phyloP scores from a whole-genome alignment of 139 green algal species.

The Pedinophyceae sp. region DNA sequence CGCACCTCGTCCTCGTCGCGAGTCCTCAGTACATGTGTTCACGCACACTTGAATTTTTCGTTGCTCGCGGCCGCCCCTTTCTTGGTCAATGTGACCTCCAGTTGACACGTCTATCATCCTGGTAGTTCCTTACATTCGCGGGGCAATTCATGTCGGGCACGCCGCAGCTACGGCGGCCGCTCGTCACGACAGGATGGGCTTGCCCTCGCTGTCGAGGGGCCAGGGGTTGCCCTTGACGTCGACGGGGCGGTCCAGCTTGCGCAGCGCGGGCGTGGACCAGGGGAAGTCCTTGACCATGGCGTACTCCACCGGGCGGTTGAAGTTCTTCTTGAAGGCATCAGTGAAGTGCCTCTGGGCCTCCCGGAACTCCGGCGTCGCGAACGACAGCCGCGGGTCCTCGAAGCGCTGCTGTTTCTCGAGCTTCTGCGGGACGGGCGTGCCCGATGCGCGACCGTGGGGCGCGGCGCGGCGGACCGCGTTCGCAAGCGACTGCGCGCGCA shows the following conservation, averaged over 20 bases:
- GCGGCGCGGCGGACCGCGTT: neutral
- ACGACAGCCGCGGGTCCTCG: slow-evolving; percentile 77
- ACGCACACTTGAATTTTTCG: too few species aligned
- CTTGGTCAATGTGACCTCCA: too few species aligned
- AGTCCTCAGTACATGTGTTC: too few species aligned
- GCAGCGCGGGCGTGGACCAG: slow-evolving; percentile 59
- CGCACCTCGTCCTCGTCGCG: too few species aligned
- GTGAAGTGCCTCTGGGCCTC: slow-evolving; percentile 77
- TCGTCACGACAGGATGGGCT: slow-evolving; percentile 28
- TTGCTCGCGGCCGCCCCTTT: too few species aligned
- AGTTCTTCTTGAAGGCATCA: slow-evolving; percentile 88
- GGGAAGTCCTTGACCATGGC: slow-evolving; percentile 69
- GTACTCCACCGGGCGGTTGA: slow-evolving; percentile 75
- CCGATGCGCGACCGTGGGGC: neutral
- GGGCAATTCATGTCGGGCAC: too few species aligned
- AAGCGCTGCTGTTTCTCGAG: slow-evolving; percentile 63
- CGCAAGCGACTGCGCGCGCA: neutral
- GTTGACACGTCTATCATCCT: too few species aligned
- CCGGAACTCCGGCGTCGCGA: slow-evolving; percentile 90
- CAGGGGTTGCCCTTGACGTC: slow-evolving; percentile 64
- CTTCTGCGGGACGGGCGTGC: slow-evolving; percentile 17
- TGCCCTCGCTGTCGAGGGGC: slow-evolving; percentile 33
- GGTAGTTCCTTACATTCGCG: too few species aligned
- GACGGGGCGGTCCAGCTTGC: slow-evolving; percentile 30
- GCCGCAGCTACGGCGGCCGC: neutral